phyloP scores from a whole-genome alignment of 75 land plant species.

The Ceratopteris richardii region DNA sequence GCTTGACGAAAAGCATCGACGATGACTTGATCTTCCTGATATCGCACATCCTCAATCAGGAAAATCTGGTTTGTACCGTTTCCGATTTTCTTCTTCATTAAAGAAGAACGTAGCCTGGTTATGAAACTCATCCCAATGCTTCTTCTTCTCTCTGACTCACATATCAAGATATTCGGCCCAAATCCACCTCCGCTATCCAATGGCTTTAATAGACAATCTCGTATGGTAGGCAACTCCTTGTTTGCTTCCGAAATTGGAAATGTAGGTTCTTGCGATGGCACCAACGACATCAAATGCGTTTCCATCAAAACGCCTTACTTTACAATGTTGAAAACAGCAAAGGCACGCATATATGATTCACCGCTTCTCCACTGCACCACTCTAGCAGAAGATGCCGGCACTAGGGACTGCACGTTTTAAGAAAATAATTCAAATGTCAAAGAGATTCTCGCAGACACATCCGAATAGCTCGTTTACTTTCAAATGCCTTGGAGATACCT shows the following conservation, averaged over 20 bases:
- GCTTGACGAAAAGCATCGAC: slow-evolving; percentile 30
- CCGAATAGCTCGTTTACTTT: too few species aligned
- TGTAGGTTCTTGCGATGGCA: too few species aligned
- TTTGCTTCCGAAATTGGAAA: neutral
- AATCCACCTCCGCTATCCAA: neutral
- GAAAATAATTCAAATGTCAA: too few species aligned
- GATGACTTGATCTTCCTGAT: slow-evolving; percentile 30
- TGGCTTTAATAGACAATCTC: neutral
- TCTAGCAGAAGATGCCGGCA: too few species aligned
- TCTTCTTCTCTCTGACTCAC: neutral
- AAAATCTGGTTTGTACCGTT: neutral
- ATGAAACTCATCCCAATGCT: neutral
- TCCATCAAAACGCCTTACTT: too few species aligned
- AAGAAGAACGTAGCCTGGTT: slow-evolving; percentile 2
- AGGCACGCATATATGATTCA: too few species aligned
- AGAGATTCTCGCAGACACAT: too few species aligned
- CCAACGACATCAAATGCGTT: too few species aligned
- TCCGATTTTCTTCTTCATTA: neutral
- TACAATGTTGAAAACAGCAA: too few species aligned
- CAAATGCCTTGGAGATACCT: too few species aligned
- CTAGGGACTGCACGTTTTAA: too few species aligned
- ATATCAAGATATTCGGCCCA: neutral
- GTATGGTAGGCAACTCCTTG: neutral
- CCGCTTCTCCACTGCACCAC: too few species aligned
- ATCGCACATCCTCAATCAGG: slow-evolving; percentile 26